Percentiles rank a stretch among this genome's conserved stretches.
These are phyloP conservation scores for Beauveria australis DNA, from an alignment of 2,329 filamentous ascomycete species.

Conservation along the genomic window DNA sequence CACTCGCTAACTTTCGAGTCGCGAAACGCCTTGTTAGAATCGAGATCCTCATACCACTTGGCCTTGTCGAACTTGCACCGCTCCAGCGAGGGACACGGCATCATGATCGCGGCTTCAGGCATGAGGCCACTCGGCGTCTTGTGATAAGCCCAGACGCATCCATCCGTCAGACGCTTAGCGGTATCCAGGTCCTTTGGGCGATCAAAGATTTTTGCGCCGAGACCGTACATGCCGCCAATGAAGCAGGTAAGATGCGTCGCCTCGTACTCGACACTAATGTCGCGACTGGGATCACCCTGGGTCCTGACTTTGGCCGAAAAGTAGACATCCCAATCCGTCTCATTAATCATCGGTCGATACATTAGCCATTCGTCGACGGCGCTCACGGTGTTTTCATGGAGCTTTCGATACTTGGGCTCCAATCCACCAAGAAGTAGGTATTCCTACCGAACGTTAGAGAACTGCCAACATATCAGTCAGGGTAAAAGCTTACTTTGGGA, in stretches of 20 bases:
- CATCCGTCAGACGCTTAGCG: constrained; percentile 55
- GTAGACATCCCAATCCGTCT: constrained; percentile 59
- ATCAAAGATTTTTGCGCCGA: constrained; percentile 56
- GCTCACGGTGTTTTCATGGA: constrained; percentile 63
- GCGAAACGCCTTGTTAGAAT: constrained; percentile 36
- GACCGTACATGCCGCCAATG: constrained; percentile 60
- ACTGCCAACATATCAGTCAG: neutral
- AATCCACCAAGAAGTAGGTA: constrained; percentile 70
- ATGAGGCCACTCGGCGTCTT: constrained; percentile 54
- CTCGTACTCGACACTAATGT: constrained; percentile 47
- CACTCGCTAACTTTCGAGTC: constrained; percentile 36
- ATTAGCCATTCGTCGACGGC: constrained; percentile 66
- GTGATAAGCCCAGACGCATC: constrained; percentile 63
- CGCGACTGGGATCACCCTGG: constrained; percentile 30
- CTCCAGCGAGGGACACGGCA: constrained; percentile 38
- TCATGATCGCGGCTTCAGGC: constrained; percentile 43
- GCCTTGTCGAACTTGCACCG: constrained; percentile 46
- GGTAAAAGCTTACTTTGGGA: constrained; percentile 39
- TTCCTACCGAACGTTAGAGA: constrained; percentile 37
- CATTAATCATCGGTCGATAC: constrained; percentile 66
- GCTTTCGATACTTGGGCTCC: constrained; percentile 60
- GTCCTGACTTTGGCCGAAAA: constrained; percentile 58
- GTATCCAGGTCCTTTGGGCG: constrained; percentile 53
- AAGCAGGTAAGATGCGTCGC: constrained; percentile 59
- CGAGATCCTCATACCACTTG: constrained; percentile 39